Evolutionary conservation across 345 rosid genomes (phyloP).

Genomic region (Geranium rotundifolium): DNA sequence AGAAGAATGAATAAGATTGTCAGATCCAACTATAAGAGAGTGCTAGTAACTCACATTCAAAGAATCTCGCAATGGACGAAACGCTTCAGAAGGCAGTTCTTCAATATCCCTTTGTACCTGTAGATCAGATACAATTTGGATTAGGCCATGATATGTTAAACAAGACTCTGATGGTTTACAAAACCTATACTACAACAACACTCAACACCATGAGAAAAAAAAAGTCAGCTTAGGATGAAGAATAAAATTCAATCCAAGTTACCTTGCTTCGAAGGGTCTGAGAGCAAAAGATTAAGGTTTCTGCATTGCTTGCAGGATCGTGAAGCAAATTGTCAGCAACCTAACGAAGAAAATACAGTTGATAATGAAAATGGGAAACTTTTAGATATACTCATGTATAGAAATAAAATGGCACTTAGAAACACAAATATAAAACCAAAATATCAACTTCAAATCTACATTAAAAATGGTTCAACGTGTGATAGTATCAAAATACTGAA

Average conservation of each 20-base stretch:
- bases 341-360: conserved; percentile 24
- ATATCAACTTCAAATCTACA: too few relatives aligned
- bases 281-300: conserved; percentile 94
- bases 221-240: not conserved
- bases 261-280: conserved; percentile 99
- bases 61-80: conserved; percentile 65
- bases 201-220: not conserved
- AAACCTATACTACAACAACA: not conserved
- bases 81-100: conserved; percentile 94
- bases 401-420: not conserved
- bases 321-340: conserved; percentile 99
- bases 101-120: conserved; percentile 98
- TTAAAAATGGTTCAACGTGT: not conserved
- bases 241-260: conserved; percentile 14
- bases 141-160: conserved; percentile 3
- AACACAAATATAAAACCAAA: not conserved
- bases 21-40: not conserved
- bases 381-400: not conserved
- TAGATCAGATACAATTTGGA: conserved; percentile 11
- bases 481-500: not conserved
- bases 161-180: conserved; percentile 1
- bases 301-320: conserved; percentile 88
- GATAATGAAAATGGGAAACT: not conserved
- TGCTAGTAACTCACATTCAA: conserved; percentile 46
- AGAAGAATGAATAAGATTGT: not conserved